Conservation (phyloP, 192 early-diverging fungal species). For the Coemansia sp. region DNA sequence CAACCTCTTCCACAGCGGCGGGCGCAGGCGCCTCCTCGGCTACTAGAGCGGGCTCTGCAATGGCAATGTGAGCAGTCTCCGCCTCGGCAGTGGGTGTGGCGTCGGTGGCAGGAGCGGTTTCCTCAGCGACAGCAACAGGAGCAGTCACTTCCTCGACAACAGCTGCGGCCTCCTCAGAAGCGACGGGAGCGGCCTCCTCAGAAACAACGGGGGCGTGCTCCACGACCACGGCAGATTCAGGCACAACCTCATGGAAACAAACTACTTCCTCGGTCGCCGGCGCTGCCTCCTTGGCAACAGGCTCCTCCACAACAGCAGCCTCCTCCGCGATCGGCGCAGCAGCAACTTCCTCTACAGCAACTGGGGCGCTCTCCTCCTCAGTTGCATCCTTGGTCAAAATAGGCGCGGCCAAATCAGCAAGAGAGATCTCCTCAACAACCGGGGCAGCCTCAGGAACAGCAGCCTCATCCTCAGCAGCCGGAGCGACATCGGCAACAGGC, state of each 20-base stretch:
- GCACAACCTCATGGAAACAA: no score
- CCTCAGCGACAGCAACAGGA: not conserved
- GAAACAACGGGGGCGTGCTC: no score
- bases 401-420: not conserved
- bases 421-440: not conserved
- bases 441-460: conserved; percentile 1
- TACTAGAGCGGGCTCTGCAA: not conserved
- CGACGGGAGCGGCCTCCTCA: conserved; percentile 4
- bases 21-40: not conserved
- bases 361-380: not conserved
- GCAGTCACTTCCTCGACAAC: not conserved
- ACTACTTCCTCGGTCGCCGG: no score
- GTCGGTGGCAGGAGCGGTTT: conserved; percentile 14
- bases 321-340: not conserved
- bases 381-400: not conserved
- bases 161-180: not conserved
- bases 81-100: not conserved
- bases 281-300: no score
- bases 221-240: no score
- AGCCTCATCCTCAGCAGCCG: no score
- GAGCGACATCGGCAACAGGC: not conserved
- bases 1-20: not conserved
- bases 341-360: conserved; percentile 2
- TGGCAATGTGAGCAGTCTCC: not conserved
- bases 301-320: no score